A percentile compares a stretch with the other conserved stretches of the same genome.
These are phyloP conservation scores for Sphagnum tenellum DNA, from an alignment of 225 moss, liverwort and hornwort genomes.

Conservation along the genomic window DNA sequence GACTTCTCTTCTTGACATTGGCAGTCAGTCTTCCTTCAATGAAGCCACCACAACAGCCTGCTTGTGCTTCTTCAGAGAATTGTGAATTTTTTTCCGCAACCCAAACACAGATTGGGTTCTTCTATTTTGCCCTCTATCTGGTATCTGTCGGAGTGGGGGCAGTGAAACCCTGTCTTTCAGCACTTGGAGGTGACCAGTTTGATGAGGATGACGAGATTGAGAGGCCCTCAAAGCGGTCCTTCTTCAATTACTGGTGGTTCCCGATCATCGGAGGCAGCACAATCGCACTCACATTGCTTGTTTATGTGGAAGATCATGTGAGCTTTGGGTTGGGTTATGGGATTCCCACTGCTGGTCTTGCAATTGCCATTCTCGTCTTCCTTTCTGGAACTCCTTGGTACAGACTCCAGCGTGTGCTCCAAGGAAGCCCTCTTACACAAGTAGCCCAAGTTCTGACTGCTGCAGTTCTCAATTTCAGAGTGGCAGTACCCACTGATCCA, in stretches of 20 bases:
- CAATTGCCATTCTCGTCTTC: constrained; percentile 7
- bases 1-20: constrained; percentile 18
- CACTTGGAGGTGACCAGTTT: constrained; percentile 24
- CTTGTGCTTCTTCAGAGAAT: background rate
- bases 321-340: constrained; percentile 29
- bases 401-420: constrained; percentile 6
- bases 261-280: constrained; percentile 9
- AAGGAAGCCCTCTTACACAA: constrained; percentile 25
- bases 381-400: constrained; percentile 12
- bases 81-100: constrained; percentile 7
- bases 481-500: constrained; percentile 9
- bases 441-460: constrained; percentile 22
- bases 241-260: constrained; percentile 26
- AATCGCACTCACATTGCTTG: constrained; percentile 12
- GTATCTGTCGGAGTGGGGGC: constrained; percentile 24
- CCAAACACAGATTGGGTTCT: constrained; percentile 7
- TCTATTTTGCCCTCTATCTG: constrained; percentile 15
- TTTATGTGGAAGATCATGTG: constrained; percentile 26
- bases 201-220: constrained; percentile 22
- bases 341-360: constrained; percentile 17
- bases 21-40: constrained; percentile 14
- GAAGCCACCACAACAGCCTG: constrained; percentile 14
- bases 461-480: constrained; percentile 8
- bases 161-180: constrained; percentile 14
- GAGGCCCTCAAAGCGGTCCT: constrained; percentile 21